These are phyloP conservation scores for Eleusine indica DNA, from an alignment of 176 grass and related monocot species.

Conservation along the genomic window DNA sequence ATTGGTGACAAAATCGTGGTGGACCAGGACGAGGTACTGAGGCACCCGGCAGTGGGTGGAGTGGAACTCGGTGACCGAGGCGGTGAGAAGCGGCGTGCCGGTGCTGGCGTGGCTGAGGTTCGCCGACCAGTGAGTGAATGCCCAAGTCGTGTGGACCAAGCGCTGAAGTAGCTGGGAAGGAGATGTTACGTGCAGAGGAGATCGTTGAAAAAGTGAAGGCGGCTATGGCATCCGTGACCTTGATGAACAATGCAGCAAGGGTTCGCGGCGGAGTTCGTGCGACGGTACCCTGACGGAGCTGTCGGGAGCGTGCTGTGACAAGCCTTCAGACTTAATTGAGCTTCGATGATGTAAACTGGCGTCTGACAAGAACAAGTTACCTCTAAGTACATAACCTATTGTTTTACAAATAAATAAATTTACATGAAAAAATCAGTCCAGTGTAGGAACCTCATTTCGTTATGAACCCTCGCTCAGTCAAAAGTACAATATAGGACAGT, in stretches of 20 bases:
- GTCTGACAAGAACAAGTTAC: no score
- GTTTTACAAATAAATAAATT: no score
- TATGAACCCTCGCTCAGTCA: no score
- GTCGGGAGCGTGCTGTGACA: no score
- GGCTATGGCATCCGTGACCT: conserved; percentile 13
- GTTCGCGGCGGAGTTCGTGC: not conserved
- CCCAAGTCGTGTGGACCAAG: conserved; percentile 48
- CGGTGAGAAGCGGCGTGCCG: conserved; percentile 45
- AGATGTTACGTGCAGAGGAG: not conserved
- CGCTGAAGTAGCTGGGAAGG: conserved; percentile 66
- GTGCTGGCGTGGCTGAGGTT: conserved; percentile 64
- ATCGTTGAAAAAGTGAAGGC: not conserved
- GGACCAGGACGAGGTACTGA: conserved; percentile 63
- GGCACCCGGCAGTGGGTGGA: conserved; percentile 43
- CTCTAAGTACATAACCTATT: no score
- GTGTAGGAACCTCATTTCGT: no score
- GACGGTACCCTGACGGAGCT: no score
- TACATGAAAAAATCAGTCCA: no score
- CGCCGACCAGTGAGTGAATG: conserved; percentile 74
- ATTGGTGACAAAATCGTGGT: conserved; percentile 72
- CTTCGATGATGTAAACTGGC: no score
- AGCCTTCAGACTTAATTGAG: no score
- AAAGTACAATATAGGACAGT: no score
- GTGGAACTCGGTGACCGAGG: conserved; percentile 83
- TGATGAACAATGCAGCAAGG: not conserved